Conservation (phyloP, 163 green algal genomes). For the Chlamydomonas reinhardtii region DNA sequence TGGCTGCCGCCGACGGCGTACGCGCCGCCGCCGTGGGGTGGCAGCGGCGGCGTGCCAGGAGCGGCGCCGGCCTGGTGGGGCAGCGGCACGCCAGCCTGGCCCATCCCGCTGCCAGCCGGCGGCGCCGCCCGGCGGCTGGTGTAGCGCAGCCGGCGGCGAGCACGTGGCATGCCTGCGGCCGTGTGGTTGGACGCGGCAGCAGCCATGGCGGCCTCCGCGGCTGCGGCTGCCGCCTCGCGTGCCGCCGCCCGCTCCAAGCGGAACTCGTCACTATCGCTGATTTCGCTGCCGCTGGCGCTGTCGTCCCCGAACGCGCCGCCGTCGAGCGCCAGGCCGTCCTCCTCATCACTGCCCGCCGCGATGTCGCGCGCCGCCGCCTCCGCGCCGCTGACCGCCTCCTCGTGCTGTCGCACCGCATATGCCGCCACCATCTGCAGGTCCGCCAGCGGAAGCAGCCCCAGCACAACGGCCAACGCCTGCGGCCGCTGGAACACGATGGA, state of each 20-base stretch:
- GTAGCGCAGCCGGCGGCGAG: slow-evolving; percentile 24
- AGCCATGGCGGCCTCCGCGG: not conserved
- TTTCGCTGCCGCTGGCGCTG: not conserved
- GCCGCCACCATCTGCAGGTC: slow-evolving; percentile 70
- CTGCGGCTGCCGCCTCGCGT: not conserved
- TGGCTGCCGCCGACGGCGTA: slow-evolving; percentile 20
- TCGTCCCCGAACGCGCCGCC: not conserved
- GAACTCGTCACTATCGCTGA: slow-evolving; percentile 34
- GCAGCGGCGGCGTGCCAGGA: slow-evolving; percentile 12
- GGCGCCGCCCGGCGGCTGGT: slow-evolving; percentile 25
- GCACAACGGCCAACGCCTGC: slow-evolving; percentile 61
- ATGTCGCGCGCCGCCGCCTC: slow-evolving; percentile 45
- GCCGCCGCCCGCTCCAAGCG: not conserved
- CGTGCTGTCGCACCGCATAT: slow-evolving; percentile 67
- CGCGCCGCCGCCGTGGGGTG: slow-evolving; percentile 7
- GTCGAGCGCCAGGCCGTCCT: slow-evolving; percentile 2
- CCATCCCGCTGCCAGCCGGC: not conserved
- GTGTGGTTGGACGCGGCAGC: not conserved
- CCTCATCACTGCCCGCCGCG: slow-evolving; percentile 31
- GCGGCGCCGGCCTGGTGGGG: not conserved
- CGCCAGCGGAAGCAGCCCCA: slow-evolving; percentile 57
- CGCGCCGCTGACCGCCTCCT: slow-evolving; percentile 33
- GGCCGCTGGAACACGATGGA: slow-evolving; percentile 59
- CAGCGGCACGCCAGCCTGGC: not conserved
- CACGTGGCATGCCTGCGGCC: not conserved